Evolutionary conservation across 352 stramenopile species (phyloP).

Genomic region (Globisporangium yorkense): DNA sequence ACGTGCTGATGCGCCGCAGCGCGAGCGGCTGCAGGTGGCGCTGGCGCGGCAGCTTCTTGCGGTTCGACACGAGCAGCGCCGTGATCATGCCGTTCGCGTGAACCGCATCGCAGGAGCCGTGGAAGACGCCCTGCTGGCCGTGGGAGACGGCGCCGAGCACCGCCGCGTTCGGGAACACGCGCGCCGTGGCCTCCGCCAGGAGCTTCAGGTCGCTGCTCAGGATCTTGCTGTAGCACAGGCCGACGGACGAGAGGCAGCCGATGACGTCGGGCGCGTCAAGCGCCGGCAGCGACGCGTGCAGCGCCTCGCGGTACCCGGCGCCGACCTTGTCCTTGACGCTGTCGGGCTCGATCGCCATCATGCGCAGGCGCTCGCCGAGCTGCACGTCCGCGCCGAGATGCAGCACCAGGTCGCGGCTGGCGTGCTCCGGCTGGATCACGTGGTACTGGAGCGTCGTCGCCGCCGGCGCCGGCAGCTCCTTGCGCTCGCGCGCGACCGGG

Average conservation of each 20-base stretch:
- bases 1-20: conserved; percentile 49
- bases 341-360: conserved; percentile 68
- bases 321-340: conserved; percentile 42
- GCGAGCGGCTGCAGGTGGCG: conserved; percentile 41
- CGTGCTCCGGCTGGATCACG: conserved; percentile 64
- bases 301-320: conserved; percentile 45
- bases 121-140: conserved; percentile 68
- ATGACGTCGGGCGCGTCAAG: conserved; percentile 55
- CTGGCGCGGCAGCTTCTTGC: conserved; percentile 64
- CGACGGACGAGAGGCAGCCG: conserved; percentile 59
- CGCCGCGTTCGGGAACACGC: conserved; percentile 45
- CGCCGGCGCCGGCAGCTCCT: conserved; percentile 1
- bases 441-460: conserved; percentile 48
- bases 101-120: conserved; percentile 40
- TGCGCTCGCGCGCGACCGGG: conserved; percentile 48
- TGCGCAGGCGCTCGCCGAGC: conserved; percentile 56
- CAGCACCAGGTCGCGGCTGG: conserved; percentile 40
- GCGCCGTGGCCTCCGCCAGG: conserved; percentile 44
- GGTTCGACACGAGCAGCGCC: conserved; percentile 71
- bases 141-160: conserved; percentile 57
- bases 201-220: conserved; percentile 58
- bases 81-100: conserved; percentile 81
- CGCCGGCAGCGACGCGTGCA: conserved; percentile 46
- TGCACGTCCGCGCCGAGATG: conserved; percentile 48
- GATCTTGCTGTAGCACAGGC: conserved; percentile 63